Base-by-base conservation (phyloP, 257 asterid genomes). In the Plantago elongata region DNA sequence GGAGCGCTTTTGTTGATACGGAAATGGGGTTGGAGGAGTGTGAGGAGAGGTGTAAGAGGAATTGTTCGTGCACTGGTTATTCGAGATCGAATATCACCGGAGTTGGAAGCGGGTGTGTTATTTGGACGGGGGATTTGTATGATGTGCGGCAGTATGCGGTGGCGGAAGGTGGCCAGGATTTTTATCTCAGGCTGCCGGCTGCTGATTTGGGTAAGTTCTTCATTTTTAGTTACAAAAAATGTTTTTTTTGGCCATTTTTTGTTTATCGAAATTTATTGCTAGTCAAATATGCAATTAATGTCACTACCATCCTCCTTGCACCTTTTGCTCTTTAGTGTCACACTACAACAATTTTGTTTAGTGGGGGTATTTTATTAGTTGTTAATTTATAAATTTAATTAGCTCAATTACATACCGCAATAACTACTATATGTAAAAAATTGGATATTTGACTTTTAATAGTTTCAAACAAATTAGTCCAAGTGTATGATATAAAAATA, bases 121-220 rank as follows among this genome's bases (percentile, higher is more conserved):
- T 82, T 60, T 93, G 99, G 99, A 60, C 78, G 47, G 50, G 50
- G 29, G 89, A 82, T 54, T 79, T 93, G 27, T 56, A 84, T 44
- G 99, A 93, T 22, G 76, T 93, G 94, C 45, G 97, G 79, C 97
- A 80, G 78, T 93, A 79, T 60, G 81, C 96, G 60, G 77, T 65
- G 61, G 62, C 82, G 11, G 96, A 85, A 49, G 96, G 96, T 54
- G 99, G 94, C 11, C 96, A 93, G 76, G 74, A 76, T 50, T 83
- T 89, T 9, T 78, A 84, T 51, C 66, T 83, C 43, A 78, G 96
- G 62, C 83, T 82, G 37, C 72, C 97, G 3, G 82, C 85, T 16
- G 67, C 84, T 4, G 90, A 83, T 57, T 72, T 79, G 72, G 96
- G 99, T 92, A 80, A 5, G 81, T 63, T 62, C 38, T 37, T 9